These are phyloP conservation scores for Verticillium albo-atrum DNA, from an alignment of 2,329 filamentous ascomycete genomes.

Conservation along the genomic window DNA sequence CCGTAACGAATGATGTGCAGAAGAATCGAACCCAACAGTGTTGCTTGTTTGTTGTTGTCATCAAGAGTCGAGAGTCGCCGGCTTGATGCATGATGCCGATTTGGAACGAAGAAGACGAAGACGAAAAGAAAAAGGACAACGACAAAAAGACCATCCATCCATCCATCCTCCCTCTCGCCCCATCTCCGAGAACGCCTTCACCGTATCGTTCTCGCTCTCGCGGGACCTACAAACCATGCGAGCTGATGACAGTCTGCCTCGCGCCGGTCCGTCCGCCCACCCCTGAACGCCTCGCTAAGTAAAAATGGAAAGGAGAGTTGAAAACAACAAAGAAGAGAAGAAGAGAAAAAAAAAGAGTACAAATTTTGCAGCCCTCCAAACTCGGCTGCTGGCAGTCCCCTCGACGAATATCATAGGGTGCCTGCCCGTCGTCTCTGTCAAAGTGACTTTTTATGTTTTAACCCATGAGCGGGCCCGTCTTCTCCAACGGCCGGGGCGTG, in stretches of 20 bases:
- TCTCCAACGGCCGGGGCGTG: constrained; percentile 31
- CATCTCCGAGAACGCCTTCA: not conserved
- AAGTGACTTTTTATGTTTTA: no score
- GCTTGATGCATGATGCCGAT: not conserved
- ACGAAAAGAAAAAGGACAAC: constrained; percentile 1
- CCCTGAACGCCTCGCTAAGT: constrained; percentile 1
- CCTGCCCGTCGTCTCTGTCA: not conserved
- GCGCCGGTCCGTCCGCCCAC: not conserved
- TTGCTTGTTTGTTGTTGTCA: not conserved
- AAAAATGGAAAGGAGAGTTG: constrained; percentile 1
- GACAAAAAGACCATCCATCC: not conserved
- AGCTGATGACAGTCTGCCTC: constrained; percentile 1
- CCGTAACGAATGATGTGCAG: not conserved
- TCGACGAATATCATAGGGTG: no score
- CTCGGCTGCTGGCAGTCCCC: not conserved
- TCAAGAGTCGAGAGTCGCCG: not conserved
- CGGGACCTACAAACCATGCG: not conserved
- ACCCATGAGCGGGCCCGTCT: constrained; percentile 7
- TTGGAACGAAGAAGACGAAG: constrained; percentile 4
- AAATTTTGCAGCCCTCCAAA: not conserved
- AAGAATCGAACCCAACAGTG: not conserved
- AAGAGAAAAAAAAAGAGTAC: constrained; percentile 2
- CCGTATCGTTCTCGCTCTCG: not conserved
- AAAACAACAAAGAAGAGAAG: constrained; percentile 12
- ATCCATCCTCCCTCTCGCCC: not conserved